phyloP scores from a whole-genome alignment of 306 rosid genomes.

The Oxytropis ochrocephala region DNA sequence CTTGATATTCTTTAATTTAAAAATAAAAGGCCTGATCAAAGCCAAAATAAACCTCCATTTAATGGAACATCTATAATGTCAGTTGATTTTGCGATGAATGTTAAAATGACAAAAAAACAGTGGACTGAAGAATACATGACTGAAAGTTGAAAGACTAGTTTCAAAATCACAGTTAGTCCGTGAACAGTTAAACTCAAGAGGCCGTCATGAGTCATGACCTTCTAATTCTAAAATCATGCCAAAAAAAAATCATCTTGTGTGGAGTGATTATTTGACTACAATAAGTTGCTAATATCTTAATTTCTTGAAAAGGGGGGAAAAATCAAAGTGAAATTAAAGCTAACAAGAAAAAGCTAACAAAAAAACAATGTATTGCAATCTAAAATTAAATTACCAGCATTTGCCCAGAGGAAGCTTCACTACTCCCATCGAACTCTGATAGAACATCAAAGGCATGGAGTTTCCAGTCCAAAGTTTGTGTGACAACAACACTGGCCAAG shows the following conservation, averaged over 20 bases:
- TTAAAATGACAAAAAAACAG: not conserved
- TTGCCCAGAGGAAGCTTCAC: conserved; percentile 60
- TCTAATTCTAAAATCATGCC: not conserved
- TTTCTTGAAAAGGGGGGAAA: not conserved
- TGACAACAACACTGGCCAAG: conserved; percentile 92
- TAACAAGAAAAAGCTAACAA: conserved; percentile 16
- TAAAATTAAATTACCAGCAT: conserved; percentile 69
- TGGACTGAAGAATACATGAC: conserved; percentile 8
- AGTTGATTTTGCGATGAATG: not conserved
- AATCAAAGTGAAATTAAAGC: not conserved
- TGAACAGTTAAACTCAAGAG: not conserved
- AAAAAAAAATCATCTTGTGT: not conserved
- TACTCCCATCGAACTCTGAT: conserved; percentile 76
- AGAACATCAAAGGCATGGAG: conserved; percentile 96
- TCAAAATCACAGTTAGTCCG: not conserved
- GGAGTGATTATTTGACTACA: conserved; percentile 5
- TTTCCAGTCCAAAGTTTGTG: conserved; percentile 97
- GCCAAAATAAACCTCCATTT: conserved; percentile 4
- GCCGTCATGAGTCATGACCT: not conserved
- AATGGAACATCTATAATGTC: not conserved
- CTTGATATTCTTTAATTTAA: conserved; percentile 9
- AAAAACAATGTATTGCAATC: conserved; percentile 7
- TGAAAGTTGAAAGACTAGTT: conserved; percentile 14
- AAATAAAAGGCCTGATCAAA: not conserved
- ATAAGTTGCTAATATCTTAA: conserved; percentile 1